Percentiles rank a stretch among this genome's conserved stretches.
Conservation (phyloP, 306 rosid genomes). For the Quercus parvula region DNA sequence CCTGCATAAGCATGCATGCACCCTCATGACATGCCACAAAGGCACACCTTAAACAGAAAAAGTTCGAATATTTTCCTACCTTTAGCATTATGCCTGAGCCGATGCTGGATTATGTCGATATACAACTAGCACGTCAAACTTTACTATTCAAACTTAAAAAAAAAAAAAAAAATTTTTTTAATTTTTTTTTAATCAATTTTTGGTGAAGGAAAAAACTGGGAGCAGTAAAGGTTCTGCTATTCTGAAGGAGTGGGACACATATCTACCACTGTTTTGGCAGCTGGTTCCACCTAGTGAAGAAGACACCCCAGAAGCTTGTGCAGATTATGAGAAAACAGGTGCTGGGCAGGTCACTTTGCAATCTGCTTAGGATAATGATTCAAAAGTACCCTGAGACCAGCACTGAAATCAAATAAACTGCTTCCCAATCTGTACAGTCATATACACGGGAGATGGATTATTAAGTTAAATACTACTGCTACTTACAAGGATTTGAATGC, state of each 20-base stretch:
- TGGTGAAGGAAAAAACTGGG: conserved; percentile 85
- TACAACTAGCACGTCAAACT: neutral
- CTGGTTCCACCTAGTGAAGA: conserved; percentile 99
- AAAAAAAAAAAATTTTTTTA: neutral
- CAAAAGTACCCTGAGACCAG: neutral
- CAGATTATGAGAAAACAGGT: conserved; percentile 56
- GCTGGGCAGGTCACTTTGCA: conserved; percentile 67
- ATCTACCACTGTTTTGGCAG: conserved; percentile 89
- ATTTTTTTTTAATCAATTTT: conserved; percentile 2
- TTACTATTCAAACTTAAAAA: neutral
- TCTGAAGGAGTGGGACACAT: conserved; percentile 81
- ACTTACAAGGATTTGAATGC: conserved; percentile 16
- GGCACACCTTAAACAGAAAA: neutral
- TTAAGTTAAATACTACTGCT: conserved; percentile 9
- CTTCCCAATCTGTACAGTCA: conserved; percentile 29
- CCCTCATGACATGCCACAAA: neutral
- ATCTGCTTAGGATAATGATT: conserved; percentile 55
- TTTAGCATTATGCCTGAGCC: neutral
- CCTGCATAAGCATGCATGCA: conserved; percentile 19
- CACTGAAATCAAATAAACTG: neutral
- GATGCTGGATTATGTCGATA: neutral
- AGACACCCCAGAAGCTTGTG: conserved; percentile 92
- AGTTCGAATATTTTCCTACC: neutral
- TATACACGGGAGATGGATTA: conserved; percentile 17
- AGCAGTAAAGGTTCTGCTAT: conserved; percentile 77